Conservation (phyloP, 371 early-diverging fungal genomes). For the Mortierella sp. region DNA sequence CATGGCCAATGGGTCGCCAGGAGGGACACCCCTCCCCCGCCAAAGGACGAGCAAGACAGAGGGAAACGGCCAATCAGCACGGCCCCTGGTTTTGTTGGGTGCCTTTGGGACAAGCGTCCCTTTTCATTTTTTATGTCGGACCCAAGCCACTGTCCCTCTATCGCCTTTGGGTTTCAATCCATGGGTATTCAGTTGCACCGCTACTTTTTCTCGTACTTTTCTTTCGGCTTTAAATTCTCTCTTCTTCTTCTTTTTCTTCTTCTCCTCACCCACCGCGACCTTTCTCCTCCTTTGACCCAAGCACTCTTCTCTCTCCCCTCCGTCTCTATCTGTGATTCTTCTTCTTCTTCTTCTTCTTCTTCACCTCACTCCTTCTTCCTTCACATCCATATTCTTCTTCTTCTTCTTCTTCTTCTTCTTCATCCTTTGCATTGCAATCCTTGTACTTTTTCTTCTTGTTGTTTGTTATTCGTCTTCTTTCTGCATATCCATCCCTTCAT, state of each 20-base stretch:
- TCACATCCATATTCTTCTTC: neutral
- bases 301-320: conserved; percentile 6
- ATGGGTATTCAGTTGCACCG: neutral
- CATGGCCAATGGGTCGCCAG: conserved; percentile 18
- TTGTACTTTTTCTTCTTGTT: conserved; percentile 11
- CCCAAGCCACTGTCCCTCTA: neutral
- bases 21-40: neutral
- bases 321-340: neutral
- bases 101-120: neutral
- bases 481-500: neutral
- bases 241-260: neutral
- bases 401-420: neutral
- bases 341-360: neutral
- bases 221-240: neutral
- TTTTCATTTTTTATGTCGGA: neutral
- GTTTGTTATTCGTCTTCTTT: conserved; percentile 7
- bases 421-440: neutral
- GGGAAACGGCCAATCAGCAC: conserved; percentile 1
- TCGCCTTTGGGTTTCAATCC: neutral
- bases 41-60: neutral
- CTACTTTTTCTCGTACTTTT: neutral
- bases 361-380: neutral
- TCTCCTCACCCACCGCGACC: neutral
- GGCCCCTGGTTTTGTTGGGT: conserved; percentile 14
- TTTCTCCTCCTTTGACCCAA: neutral